A percentile compares a stretch with the other conserved stretches of the same genome.
Evolutionary conservation across 352 stramenopile genomes (phyloP).

Genomic region (Globisporangium lucens): DNA sequence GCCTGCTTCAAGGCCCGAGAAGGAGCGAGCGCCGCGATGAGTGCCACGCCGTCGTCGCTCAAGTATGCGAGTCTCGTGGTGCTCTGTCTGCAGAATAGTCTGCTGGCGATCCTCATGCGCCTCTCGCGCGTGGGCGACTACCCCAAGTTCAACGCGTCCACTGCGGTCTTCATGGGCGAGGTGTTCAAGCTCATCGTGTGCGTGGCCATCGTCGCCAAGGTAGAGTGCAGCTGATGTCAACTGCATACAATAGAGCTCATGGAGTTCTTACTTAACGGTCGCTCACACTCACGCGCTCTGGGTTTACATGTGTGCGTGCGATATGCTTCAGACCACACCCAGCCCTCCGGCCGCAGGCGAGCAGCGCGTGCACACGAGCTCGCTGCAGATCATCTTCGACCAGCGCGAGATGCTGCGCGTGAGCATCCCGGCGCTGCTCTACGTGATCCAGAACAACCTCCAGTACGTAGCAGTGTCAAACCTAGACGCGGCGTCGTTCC

Average conservation of each 20-base stretch:
- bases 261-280: background rate
- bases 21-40: constrained; percentile 3
- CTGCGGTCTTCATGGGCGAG: constrained; percentile 70
- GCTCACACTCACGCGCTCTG: background rate
- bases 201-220: constrained; percentile 41
- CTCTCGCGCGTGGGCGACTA: constrained; percentile 71
- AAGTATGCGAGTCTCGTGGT: constrained; percentile 77
- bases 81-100: constrained; percentile 80
- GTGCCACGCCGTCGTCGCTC: constrained; percentile 35
- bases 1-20: no score
- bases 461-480: constrained; percentile 82
- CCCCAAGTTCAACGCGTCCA: constrained; percentile 71
- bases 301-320: background rate
- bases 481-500: constrained; percentile 74
- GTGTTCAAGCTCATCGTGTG: constrained; percentile 64
- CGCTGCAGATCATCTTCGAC: constrained; percentile 52
- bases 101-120: constrained; percentile 76
- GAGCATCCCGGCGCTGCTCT: constrained; percentile 73
- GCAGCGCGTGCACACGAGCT: constrained; percentile 16
- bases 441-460: constrained; percentile 85
- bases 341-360: background rate
- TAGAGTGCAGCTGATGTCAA: constrained; percentile 6
- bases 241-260: background rate
- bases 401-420: constrained; percentile 60
- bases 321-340: background rate